Conservation (phyloP, 768 basidiomycete species). For the Solioccasus polychromus region DNA sequence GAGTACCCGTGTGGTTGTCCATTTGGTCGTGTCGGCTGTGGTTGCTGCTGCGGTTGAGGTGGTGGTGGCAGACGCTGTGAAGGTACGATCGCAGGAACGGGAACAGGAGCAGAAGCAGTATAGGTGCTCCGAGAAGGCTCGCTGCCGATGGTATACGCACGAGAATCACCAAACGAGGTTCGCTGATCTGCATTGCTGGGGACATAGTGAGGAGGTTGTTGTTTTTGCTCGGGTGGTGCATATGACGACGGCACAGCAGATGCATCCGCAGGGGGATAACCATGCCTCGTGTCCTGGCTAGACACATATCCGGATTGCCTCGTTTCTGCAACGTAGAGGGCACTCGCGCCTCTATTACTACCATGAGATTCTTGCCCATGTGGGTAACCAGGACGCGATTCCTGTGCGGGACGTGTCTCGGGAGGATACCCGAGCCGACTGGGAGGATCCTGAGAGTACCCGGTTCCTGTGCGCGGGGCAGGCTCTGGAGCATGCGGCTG, state of each 20-base stretch:
- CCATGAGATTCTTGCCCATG: conserved; percentile 20
- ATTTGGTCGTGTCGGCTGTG: conserved; percentile 18
- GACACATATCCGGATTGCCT: conserved; percentile 20
- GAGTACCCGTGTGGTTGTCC: conserved; percentile 18
- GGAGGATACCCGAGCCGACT: conserved; percentile 13
- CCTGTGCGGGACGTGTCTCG: conserved; percentile 20
- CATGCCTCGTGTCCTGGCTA: conserved; percentile 20
- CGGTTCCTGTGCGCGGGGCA: conserved; percentile 11
- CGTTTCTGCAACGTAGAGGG: conserved; percentile 16
- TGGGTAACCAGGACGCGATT: conserved; percentile 14
- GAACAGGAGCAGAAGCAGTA: conserved; percentile 14
- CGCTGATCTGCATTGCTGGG: conserved; percentile 15
- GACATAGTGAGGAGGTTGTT: conserved; percentile 18
- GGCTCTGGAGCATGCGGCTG: conserved; percentile 18
- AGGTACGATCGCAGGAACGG: conserved; percentile 13
- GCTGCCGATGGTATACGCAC: conserved; percentile 13
- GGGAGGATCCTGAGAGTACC: conserved; percentile 16
- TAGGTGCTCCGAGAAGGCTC: conserved; percentile 16
- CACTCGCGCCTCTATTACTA: conserved; percentile 3
- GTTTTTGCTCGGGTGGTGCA: conserved; percentile 18
- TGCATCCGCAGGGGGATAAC: conserved; percentile 16
- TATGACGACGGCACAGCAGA: conserved; percentile 15
- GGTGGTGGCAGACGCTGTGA: conserved; percentile 14
- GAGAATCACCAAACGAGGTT: conserved; percentile 22
- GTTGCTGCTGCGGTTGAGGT: conserved; percentile 17